Evolutionary conservation across 176 grass and related monocot species (phyloP), one percentile per base, ranked within the genome.

Genomic region (Oryza brachyantha): DNA sequence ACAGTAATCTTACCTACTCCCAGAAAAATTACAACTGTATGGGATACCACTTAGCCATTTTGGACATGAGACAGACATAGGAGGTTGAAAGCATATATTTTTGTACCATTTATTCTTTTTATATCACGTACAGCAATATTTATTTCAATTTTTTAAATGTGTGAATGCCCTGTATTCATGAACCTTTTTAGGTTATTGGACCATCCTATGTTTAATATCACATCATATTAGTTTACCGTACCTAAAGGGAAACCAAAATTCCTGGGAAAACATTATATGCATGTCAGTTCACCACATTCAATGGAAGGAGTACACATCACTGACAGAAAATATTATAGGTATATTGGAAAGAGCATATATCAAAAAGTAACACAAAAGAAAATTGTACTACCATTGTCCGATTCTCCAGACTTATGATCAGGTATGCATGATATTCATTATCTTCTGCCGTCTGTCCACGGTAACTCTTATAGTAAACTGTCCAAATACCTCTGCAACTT

Each of bases 401-500:
- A 66, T 40, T 85, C 71, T 97, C 95, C 37, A 97, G 83, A 67
- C 95, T 97, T 90, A 97, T 97, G 84, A 97, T 97, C 70, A 97
- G 78, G 82, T 97, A 97, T 43, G 95, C 90, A 86, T 97, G 95
- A 84, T 94, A 97, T 92, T 97, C 95, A 67, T 94, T 91, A 29
- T 94, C 85, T 74, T 97, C 95, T 62, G 71, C 60, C 70, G 73
- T 70, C 75, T 87, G 89, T 72, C 84, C 84, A 76, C 95, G 95
- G 36, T 85, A 88, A 80, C 88, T 94, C 74, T 97, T 97, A 79
- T 97, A 90, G 76, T 97, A 97, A 61, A 97, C 95, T 76, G 91
- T 92, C 95, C 95, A 97, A 62, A 97, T 97, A 69, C 95, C 95
- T 88, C 89, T 94, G 87, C 95, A 97, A 64, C 95, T 88, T 87